Base-by-base conservation (phyloP, 306 rosid species). In the Acacia crassicarpa region DNA sequence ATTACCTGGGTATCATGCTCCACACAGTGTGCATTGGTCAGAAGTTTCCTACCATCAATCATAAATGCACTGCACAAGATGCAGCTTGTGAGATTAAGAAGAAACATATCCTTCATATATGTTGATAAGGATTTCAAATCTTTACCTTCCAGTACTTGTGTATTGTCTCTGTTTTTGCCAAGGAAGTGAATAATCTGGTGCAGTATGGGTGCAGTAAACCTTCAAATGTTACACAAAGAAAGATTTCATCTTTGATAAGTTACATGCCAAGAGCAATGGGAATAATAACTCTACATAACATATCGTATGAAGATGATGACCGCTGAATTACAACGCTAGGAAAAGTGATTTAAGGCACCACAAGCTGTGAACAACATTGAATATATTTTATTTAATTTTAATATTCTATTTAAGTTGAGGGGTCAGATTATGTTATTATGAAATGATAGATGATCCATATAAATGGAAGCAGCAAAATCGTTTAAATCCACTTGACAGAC, bases 21-120 rank as follows among this genome's bases (percentile, higher is more conserved):
- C 86, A 95, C 98, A 86, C 99, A 95, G 77, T 95, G 98, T 81
- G 99, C 99, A 81, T 95, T 95, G 53, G 99, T 95, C 86, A 95
- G 75, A 78, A 95, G 97, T 87, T 92, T 93, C 78, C 92, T 90
- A 25, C 86, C 93, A 58, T 89, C 97, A 80, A 95, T 95, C 91
- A 95, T 95, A 84, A 95, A 95, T 68, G 99, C 98, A 82, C 99
- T 95, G 97, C 92, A 89, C 41, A 86, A 71, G 66, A 84, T 45
- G 79, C 59, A 56, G 74, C 78, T 23, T 13, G 75, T 83, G 10
- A 88, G 85, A 83, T 69, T 77, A 72, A 65, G 77, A 82, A 73
- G 63, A 86, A 46, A 84, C 10, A 32, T 13, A 48, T 67, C 41
- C 23, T 40, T 62, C 66, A 76, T 44, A 72, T 76, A 67, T 62